Evolutionary conservation across 208 protist genomes (phyloP).

Genomic region (Trichomonas vaginalis): DNA sequence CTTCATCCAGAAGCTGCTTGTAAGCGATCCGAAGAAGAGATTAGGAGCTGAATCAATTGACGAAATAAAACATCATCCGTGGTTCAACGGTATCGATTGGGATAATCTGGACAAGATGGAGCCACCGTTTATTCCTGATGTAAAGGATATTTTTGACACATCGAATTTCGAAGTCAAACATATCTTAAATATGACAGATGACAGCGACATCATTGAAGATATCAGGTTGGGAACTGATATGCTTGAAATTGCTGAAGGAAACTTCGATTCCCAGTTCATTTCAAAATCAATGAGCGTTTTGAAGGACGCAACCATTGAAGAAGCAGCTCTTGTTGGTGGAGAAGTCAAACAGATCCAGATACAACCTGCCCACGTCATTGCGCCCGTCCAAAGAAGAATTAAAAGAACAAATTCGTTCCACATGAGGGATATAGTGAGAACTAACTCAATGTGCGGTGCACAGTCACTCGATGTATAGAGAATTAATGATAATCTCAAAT

Average conservation of each 20-base stretch:
- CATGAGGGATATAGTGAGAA: no score
- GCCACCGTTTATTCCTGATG: background rate
- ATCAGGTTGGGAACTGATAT: background rate
- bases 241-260: background rate
- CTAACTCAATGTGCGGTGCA: no score
- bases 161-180: background rate
- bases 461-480: no score
- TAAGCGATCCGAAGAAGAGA: background rate
- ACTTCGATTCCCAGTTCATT: background rate
- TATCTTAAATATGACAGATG: background rate
- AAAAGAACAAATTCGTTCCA: background rate
- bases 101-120: background rate
- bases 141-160: background rate
- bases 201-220: background rate
- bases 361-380: background rate
- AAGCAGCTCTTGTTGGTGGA: background rate
- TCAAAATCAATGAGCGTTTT: background rate
- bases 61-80: background rate
- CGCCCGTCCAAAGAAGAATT: background rate
- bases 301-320: background rate
- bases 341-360: background rate
- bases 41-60: background rate
- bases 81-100: background rate
- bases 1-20: background rate
- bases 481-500: background rate